phyloP scores from a whole-genome alignment of 2,329 filamentous ascomycete species.

The Thielaviopsis cerberus region DNA sequence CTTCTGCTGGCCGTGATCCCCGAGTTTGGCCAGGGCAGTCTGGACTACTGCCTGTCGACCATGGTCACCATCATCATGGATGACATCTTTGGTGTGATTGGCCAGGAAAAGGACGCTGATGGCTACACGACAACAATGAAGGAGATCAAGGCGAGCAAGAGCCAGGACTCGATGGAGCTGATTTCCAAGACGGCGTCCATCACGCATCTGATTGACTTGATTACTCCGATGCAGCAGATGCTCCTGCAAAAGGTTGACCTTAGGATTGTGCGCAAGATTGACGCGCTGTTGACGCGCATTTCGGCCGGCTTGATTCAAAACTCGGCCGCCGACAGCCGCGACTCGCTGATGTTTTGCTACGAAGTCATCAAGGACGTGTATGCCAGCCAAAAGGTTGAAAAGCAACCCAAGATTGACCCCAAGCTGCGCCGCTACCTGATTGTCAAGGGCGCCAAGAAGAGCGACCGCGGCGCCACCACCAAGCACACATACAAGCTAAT shows the following conservation, averaged over 20 bases:
- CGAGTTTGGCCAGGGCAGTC: constrained; percentile 56
- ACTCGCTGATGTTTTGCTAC: constrained; percentile 86
- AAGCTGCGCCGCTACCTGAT: constrained; percentile 58
- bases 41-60: constrained; percentile 69
- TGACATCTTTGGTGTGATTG: constrained; percentile 81
- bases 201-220: constrained; percentile 50
- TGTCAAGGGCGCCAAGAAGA: constrained; percentile 60
- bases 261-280: constrained; percentile 72
- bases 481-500: constrained; percentile 76
- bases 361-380: constrained; percentile 82
- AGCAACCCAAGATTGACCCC: constrained; percentile 38
- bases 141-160: constrained; percentile 95
- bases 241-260: constrained; percentile 70
- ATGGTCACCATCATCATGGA: constrained; percentile 84
- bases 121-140: constrained; percentile 92
- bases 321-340: constrained; percentile 54
- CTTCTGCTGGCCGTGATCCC: constrained; percentile 63
- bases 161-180: constrained; percentile 91
- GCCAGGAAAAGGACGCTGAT: constrained; percentile 92
- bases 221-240: constrained; percentile 60
- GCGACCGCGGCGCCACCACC: constrained; percentile 50
- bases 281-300: constrained; percentile 70
- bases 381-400: constrained; percentile 35
- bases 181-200: constrained; percentile 70
- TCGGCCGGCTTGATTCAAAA: constrained; percentile 71